Percentiles rank a stretch among this genome's conserved stretches.
Conservation (phyloP, 2,329 filamentous ascomycete genomes). For the Sphaerulina musiva region DNA sequence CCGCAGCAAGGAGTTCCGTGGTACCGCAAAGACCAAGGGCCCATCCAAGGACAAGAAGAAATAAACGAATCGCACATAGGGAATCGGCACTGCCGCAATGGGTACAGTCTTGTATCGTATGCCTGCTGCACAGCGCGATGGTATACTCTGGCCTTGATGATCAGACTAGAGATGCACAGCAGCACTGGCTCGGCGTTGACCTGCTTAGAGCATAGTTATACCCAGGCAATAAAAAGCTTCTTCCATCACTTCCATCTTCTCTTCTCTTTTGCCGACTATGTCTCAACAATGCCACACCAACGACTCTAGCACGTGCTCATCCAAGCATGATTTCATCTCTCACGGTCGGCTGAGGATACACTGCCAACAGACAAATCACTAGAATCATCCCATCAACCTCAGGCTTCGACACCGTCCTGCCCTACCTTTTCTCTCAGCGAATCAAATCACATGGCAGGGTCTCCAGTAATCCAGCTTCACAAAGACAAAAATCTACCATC, state of each 20-base stretch:
- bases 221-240: conserved; percentile 22
- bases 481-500: too few relatives aligned
- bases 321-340: too few relatives aligned
- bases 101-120: conserved; percentile 15
- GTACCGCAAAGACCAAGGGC: conserved; percentile 97
- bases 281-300: too few relatives aligned
- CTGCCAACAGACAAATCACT: too few relatives aligned
- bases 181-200: conserved; percentile 24
- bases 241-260: conserved; percentile 5
- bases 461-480: too few relatives aligned
- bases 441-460: too few relatives aligned
- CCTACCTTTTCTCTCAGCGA: too few relatives aligned
- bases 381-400: too few relatives aligned
- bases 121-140: conserved; percentile 17
- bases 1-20: conserved; percentile 96
- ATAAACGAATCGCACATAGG: conserved; percentile 27
- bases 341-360: too few relatives aligned
- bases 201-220: conserved; percentile 21
- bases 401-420: too few relatives aligned
- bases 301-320: too few relatives aligned
- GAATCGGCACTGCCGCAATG: conserved; percentile 13
- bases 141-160: conserved; percentile 20
- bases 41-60: conserved; percentile 82
- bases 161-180: conserved; percentile 4
- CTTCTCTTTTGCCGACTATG: neutral